These are phyloP conservation scores for Ulota crispa DNA, from an alignment of 225 moss, liverwort and hornwort species.

Conservation along the genomic window DNA sequence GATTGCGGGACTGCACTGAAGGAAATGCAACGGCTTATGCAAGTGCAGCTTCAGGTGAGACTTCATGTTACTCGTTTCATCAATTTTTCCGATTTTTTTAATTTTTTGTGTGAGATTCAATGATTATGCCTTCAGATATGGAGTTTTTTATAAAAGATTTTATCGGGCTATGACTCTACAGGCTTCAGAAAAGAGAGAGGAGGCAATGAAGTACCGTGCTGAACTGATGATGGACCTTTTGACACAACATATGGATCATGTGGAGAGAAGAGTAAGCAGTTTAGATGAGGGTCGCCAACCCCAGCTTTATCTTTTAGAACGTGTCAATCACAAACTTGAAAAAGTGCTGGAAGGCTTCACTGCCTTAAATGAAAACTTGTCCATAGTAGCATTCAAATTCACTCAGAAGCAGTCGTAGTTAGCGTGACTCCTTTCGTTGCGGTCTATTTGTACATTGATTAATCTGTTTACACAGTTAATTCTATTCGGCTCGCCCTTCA, in stretches of 20 bases:
- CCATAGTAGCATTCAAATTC: slow-evolving; percentile 52
- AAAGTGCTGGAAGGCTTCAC: slow-evolving; percentile 65
- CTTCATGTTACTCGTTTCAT: slow-evolving; percentile 6
- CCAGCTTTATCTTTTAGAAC: slow-evolving; percentile 63
- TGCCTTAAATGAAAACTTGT: slow-evolving; percentile 59
- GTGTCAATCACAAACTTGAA: slow-evolving; percentile 67
- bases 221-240: slow-evolving; percentile 71
- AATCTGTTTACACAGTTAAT: background rate
- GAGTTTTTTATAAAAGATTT: background rate
- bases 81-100: background rate
- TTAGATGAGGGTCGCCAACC: slow-evolving; percentile 60
- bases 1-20: slow-evolving; percentile 57
- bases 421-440: background rate
- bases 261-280: slow-evolving; percentile 59
- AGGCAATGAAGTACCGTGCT: slow-evolving; percentile 64
- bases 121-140: background rate
- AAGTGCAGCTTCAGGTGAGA: slow-evolving; percentile 61
- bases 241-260: slow-evolving; percentile 66
- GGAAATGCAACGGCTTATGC: slow-evolving; percentile 68
- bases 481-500: slow-evolving; percentile 4
- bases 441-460: slow-evolving; percentile 29
- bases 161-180: slow-evolving; percentile 11
- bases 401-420: slow-evolving; percentile 38
- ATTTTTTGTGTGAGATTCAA: background rate
- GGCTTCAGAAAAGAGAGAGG: slow-evolving; percentile 66